Evolutionary conservation across 2,329 filamentous ascomycete genomes (phyloP).

Genomic region (Dactylellina haptotyla): DNA sequence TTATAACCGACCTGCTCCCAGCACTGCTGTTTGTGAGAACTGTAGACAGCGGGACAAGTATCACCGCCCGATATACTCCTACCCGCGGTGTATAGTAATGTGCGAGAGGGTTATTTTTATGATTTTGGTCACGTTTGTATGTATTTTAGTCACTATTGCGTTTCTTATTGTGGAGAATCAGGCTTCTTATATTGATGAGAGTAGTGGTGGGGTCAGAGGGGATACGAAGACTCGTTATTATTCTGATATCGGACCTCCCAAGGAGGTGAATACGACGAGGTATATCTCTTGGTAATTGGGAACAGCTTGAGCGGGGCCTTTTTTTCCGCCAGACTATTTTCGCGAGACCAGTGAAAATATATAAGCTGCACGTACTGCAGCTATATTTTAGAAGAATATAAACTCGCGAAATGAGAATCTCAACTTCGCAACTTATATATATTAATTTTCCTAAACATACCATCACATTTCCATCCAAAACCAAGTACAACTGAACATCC

Average conservation of each 20-base stretch:
- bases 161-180: background rate
- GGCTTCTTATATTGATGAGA: background rate
- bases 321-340: background rate
- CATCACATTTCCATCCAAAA: too few relatives aligned
- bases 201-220: background rate
- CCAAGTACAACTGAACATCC: too few relatives aligned
- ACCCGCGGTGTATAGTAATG: background rate
- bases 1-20: too few relatives aligned
- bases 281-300: background rate
- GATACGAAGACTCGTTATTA: background rate
- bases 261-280: background rate
- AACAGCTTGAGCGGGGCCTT: background rate
- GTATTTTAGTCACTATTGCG: background rate
- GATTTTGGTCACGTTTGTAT: background rate
- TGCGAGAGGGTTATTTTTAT: background rate
- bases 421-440: too few relatives aligned
- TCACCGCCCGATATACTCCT: constrained; percentile 9
- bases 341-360: too few relatives aligned
- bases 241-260: constrained; percentile 5
- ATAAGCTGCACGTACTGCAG: too few relatives aligned
- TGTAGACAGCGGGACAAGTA: background rate
- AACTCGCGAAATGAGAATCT: too few relatives aligned
- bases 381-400: too few relatives aligned
- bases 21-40: background rate
- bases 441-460: too few relatives aligned